These are phyloP conservation scores for Neoboletus brunneissimus DNA, from an alignment of 768 basidiomycete genomes.

Conservation along the genomic window DNA sequence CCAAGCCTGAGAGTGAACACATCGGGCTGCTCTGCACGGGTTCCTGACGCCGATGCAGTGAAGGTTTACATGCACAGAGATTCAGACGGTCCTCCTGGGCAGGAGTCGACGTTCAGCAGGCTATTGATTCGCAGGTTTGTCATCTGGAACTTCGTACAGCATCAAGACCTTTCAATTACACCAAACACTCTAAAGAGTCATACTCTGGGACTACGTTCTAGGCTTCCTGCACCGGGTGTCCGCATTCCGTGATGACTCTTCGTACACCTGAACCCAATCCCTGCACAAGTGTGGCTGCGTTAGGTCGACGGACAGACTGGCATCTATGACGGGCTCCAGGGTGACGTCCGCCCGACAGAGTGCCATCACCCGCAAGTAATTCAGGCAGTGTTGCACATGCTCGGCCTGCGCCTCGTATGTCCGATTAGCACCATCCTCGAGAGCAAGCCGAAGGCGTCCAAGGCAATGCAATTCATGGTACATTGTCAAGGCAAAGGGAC, in stretches of 20 bases:
- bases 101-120: background rate
- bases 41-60: background rate
- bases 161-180: background rate
- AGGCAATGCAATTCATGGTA: conserved; percentile 41
- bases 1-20: background rate
- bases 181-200: background rate
- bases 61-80: too few relatives aligned
- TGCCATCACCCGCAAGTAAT: conserved; percentile 45
- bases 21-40: too few relatives aligned
- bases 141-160: background rate
- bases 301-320: conserved; percentile 17
- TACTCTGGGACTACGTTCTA: background rate
- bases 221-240: conserved; percentile 4
- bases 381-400: conserved; percentile 44
- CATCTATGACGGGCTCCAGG: conserved; percentile 39
- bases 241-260: conserved; percentile 19
- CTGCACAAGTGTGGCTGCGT: conserved; percentile 25
- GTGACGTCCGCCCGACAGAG: conserved; percentile 49
- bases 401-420: conserved; percentile 16
- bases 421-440: conserved; percentile 14
- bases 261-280: conserved; percentile 28
- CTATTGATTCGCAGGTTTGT: background rate
- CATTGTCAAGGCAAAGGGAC: conserved; percentile 36
- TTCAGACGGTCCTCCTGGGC: background rate
- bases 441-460: conserved; percentile 26